Evolutionary conservation across 2,329 filamentous ascomycete species (phyloP).

Genomic region (Pseudocercospora musae): DNA sequence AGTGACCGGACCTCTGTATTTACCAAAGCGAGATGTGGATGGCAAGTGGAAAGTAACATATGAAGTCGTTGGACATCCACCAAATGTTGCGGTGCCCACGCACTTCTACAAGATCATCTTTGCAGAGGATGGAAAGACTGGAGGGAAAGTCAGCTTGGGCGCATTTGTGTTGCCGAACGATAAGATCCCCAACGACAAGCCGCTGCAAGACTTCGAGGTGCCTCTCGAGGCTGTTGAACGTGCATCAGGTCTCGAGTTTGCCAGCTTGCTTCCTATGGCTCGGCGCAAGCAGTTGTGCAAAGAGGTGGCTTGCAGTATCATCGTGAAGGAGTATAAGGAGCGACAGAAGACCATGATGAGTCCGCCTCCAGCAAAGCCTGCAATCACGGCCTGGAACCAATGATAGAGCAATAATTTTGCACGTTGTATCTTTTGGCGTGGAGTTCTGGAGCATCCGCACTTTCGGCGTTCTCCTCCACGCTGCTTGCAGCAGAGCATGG

Average conservation of each 20-base stretch:
- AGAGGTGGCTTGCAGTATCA: conserved; percentile 77
- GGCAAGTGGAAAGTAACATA: conserved; percentile 95
- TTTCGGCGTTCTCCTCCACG: background rate
- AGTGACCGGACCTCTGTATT: conserved; percentile 89
- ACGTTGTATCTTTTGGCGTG: background rate
- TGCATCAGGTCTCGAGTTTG: conserved; percentile 89
- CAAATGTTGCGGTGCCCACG: conserved; percentile 91
- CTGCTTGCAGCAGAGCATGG: conserved; percentile 11
- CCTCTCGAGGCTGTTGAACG: conserved; percentile 89
- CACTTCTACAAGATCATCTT: conserved; percentile 99
- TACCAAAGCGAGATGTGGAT: conserved; percentile 79
- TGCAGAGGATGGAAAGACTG: conserved; percentile 70
- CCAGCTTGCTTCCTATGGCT: conserved; percentile 68
- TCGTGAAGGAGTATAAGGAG: conserved; percentile 75
- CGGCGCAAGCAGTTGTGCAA: conserved; percentile 77
- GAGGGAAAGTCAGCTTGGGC: conserved; percentile 77
- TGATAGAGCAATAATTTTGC: conserved; percentile 5
- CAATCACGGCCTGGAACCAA: conserved; percentile 19
- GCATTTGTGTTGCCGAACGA: conserved; percentile 96
- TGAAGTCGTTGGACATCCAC: conserved; percentile 91
- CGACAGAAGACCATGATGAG: conserved; percentile 47
- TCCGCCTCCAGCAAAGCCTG: conserved; percentile 30
- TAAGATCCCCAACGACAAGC: conserved; percentile 80
- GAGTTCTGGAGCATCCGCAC: conserved; percentile 2
- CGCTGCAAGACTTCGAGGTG: conserved; percentile 88